phyloP scores from a whole-genome alignment of 2,329 filamentous ascomycete species.

The Fonsecaea erecta region DNA sequence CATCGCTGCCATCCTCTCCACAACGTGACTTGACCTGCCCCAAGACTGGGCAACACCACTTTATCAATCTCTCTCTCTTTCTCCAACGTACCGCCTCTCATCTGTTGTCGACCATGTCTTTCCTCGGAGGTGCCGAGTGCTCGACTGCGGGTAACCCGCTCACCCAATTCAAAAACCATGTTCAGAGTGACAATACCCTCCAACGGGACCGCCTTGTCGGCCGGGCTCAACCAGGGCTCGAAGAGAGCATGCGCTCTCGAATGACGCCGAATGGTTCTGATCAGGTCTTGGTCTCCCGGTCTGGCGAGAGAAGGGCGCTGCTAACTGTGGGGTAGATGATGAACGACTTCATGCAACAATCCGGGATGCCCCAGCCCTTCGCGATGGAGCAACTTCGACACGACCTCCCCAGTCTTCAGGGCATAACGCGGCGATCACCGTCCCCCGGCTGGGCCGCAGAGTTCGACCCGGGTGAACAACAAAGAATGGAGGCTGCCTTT shows the following conservation, averaged over 20 bases:
- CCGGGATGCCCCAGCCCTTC: slow-evolving; percentile 61
- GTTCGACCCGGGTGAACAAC: slow-evolving; percentile 66
- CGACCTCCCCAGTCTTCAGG: slow-evolving; percentile 62
- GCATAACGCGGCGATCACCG: slow-evolving; percentile 54
- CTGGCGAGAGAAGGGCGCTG: background rate
- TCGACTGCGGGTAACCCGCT: slow-evolving; percentile 95
- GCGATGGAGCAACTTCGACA: slow-evolving; percentile 70
- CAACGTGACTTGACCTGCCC: slow-evolving; percentile 5
- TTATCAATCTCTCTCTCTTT: background rate
- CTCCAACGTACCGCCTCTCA: background rate
- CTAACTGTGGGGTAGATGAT: slow-evolving; percentile 69
- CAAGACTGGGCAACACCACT: background rate
- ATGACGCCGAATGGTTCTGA: slow-evolving; percentile 73
- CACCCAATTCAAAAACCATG: slow-evolving; percentile 96
- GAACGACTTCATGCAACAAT: slow-evolving; percentile 88
- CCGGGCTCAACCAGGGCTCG: slow-evolving; percentile 69
- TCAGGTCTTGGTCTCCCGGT: slow-evolving; percentile 56
- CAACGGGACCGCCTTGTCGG: slow-evolving; percentile 88
- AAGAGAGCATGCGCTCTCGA: slow-evolving; percentile 77
- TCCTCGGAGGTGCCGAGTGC: slow-evolving; percentile 93
- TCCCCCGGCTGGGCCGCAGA: slow-evolving; percentile 68
- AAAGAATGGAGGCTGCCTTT: slow-evolving; percentile 74
- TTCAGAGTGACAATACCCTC: slow-evolving; percentile 92
- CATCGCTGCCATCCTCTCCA: background rate
- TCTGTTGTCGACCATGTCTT: slow-evolving; percentile 72